Evolutionary conservation across 305 asterid genomes (phyloP).

Genomic region (Andrographis paniculata): DNA sequence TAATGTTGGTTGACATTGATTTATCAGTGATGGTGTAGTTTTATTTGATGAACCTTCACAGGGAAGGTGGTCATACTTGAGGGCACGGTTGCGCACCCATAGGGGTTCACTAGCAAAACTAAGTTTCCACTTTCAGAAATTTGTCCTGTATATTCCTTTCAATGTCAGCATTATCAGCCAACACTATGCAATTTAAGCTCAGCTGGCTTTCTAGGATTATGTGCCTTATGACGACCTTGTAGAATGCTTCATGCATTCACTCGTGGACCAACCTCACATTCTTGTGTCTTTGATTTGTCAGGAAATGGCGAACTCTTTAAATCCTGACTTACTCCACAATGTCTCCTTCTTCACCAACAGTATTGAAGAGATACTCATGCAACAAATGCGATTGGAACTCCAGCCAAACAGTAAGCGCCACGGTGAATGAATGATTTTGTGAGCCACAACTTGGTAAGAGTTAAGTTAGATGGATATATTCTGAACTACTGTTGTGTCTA

Average conservation of each 20-base stretch:
- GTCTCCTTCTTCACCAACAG: conserved; percentile 42
- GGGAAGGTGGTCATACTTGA: neutral
- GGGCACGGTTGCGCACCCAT: no score
- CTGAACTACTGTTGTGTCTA: no score
- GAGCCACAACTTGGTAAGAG: no score
- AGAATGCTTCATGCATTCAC: neutral
- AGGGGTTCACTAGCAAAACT: no score
- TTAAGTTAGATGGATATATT: no score
- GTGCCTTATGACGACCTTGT: neutral
- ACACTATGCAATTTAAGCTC: no score
- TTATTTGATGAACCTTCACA: neutral
- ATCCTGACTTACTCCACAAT: conserved; percentile 29
- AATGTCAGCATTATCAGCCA: no score
- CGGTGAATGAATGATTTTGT: no score
- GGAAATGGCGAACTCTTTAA: conserved; percentile 61
- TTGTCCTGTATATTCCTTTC: no score
- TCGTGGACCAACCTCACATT: neutral
- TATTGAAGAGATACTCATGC: conserved; percentile 62
- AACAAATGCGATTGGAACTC: conserved; percentile 33
- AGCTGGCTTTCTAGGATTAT: no score
- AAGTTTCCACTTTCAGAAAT: no score
- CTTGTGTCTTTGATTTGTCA: conserved; percentile 14
- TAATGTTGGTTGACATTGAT: neutral
- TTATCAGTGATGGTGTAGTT: neutral
- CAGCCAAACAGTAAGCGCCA: no score